These are phyloP conservation scores for Sphagnurus paluster DNA, from an alignment of 1,284 basidiomycete genomes.

Conservation along the genomic window DNA sequence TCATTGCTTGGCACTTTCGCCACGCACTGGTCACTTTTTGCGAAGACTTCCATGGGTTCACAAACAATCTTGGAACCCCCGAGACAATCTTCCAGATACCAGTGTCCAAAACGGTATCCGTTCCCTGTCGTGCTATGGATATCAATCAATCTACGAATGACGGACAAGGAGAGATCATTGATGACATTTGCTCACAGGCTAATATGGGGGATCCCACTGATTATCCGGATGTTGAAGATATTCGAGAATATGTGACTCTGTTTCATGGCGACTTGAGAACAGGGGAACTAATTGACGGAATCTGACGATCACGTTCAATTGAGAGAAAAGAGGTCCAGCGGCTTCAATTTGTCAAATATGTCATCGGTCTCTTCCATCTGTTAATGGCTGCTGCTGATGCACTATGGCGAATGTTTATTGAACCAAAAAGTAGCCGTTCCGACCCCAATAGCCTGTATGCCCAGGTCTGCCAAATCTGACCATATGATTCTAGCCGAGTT, in stretches of 20 bases:
- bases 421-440: slow-evolving; percentile 9
- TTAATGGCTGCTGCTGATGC: slow-evolving; percentile 36
- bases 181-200: slow-evolving; percentile 6
- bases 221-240: slow-evolving; percentile 2
- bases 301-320: slow-evolving; percentile 18
- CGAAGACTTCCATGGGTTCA: neutral
- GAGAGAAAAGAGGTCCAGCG: slow-evolving; percentile 23
- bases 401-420: slow-evolving; percentile 28
- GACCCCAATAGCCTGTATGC: slow-evolving; percentile 23
- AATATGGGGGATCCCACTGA: slow-evolving; percentile 11
- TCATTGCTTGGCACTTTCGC: slow-evolving; percentile 7
- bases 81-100: slow-evolving; percentile 10
- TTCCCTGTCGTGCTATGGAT: slow-evolving; percentile 15
- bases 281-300: slow-evolving; percentile 21
- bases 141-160: slow-evolving; percentile 15
- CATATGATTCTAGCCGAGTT: slow-evolving; percentile 20
- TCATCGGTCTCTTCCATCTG: slow-evolving; percentile 34
- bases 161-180: slow-evolving; percentile 12
- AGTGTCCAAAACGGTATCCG: slow-evolving; percentile 1
- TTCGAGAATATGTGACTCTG: slow-evolving; percentile 18
- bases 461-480: slow-evolving; percentile 21
- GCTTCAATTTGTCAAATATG: slow-evolving; percentile 27
- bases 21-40: neutral
- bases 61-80: neutral
- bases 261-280: slow-evolving; percentile 25